Conservation (phyloP, 2,329 filamentous ascomycete genomes). For the Mycogone perniciosa region DNA sequence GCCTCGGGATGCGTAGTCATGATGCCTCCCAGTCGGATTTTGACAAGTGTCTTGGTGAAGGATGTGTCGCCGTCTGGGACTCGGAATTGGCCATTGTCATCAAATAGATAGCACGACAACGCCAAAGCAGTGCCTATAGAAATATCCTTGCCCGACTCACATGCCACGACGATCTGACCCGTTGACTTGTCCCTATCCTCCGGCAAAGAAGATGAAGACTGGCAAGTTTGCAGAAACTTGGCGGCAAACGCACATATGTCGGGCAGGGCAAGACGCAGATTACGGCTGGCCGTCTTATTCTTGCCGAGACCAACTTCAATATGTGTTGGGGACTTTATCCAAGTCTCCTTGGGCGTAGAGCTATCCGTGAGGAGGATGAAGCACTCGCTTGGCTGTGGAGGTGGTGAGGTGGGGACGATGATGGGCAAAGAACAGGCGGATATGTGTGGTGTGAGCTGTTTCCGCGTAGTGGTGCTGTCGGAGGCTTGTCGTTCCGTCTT, state of each 20-base stretch:
- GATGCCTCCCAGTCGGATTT: constrained; percentile 72
- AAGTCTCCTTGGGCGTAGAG: constrained; percentile 38
- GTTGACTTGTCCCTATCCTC: neutral
- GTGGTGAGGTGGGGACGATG: neutral
- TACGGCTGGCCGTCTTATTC: constrained; percentile 74
- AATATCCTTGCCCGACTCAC: constrained; percentile 72
- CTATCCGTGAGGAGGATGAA: constrained; percentile 38
- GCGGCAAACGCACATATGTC: constrained; percentile 53
- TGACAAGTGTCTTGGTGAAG: constrained; percentile 71
- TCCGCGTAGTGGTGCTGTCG: constrained; percentile 8
- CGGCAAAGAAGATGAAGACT: neutral
- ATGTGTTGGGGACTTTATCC: constrained; percentile 33
- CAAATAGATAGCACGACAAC: constrained; percentile 66
- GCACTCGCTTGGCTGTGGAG: constrained; percentile 23
- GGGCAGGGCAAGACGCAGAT: constrained; percentile 65
- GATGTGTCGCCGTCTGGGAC: constrained; percentile 18
- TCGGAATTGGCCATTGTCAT: constrained; percentile 50
- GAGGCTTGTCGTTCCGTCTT: constrained; percentile 10
- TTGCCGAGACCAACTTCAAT: constrained; percentile 58
- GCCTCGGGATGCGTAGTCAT: constrained; percentile 71
- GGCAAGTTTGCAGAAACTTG: constrained; percentile 25
- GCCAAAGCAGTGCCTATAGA: constrained; percentile 73
- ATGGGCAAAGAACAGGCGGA: constrained; percentile 32
- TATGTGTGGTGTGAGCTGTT: constrained; percentile 30
- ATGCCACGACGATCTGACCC: constrained; percentile 52